phyloP scores from a whole-genome alignment of 2,329 filamentous ascomycete genomes.

The Monilinia aucupariae region DNA sequence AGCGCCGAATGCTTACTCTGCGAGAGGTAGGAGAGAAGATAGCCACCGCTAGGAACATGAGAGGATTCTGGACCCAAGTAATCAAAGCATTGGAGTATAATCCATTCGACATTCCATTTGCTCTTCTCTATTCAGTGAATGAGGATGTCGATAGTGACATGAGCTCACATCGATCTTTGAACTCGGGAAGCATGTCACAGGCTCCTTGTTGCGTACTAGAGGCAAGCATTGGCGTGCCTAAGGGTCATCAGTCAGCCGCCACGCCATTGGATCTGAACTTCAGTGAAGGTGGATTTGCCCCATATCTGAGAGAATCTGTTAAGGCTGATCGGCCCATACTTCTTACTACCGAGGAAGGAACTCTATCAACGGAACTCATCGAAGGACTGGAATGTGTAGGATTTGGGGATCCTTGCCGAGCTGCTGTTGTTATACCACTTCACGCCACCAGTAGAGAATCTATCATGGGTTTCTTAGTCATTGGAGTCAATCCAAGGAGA shows the following conservation, averaged over 20 bases:
- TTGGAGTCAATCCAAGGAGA: slow-evolving; percentile 71
- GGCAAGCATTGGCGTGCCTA: slow-evolving; percentile 63
- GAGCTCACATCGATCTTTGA: slow-evolving; percentile 50
- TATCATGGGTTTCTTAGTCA: slow-evolving; percentile 65
- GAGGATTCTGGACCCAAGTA: slow-evolving; percentile 68
- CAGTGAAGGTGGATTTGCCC: slow-evolving; percentile 67
- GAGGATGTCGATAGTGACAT: slow-evolving; percentile 68
- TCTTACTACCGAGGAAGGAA: slow-evolving; percentile 60
- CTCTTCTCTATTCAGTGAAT: slow-evolving; percentile 68
- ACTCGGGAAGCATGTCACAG: slow-evolving; percentile 59
- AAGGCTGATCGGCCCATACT: slow-evolving; percentile 61
- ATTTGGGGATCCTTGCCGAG: slow-evolving; percentile 63
- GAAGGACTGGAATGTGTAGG: slow-evolving; percentile 65
- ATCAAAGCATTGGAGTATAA: slow-evolving; percentile 66
- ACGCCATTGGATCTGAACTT: slow-evolving; percentile 61
- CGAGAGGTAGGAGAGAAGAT: slow-evolving; percentile 73
- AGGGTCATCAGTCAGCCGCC: slow-evolving; percentile 56
- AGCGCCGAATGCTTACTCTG: slow-evolving; percentile 72
- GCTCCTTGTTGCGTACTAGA: slow-evolving; percentile 64
- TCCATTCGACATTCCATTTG: slow-evolving; percentile 63
- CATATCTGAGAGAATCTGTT: slow-evolving; percentile 72
- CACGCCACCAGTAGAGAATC: slow-evolving; percentile 68
- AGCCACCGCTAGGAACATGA: slow-evolving; percentile 64
- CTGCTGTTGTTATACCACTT: slow-evolving; percentile 72
- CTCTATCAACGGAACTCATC: slow-evolving; percentile 58